Evolutionary conservation across 192 early-diverging fungal genomes (phyloP), one percentile per base, ranked within the genome.

Genomic region (Rhizoclosmatium globosum): DNA sequence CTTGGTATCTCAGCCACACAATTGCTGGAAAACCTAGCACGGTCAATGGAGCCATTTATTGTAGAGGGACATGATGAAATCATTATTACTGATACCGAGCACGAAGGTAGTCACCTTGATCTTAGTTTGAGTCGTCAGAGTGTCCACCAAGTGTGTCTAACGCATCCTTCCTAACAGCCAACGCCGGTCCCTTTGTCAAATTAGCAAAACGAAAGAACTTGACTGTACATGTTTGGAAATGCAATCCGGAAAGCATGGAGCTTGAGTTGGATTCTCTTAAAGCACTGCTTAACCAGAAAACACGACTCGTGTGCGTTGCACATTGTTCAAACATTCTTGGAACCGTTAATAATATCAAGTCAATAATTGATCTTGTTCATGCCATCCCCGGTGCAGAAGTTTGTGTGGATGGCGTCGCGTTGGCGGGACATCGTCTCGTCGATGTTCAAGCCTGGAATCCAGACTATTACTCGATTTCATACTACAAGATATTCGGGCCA

Each of bases 401-500:
- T 31, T 69, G 67, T 42, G 79, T 81, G 73, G 79, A 81, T 61
- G 79, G 79, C 17, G 79, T 81, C 47, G 79, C 79, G 47, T 78
- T 62, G 31, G 79, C 79, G 3, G 66, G 77, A 6, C 79, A 81
- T 47, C n/a, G 46, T 11, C 38, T 31, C 38, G 47, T 79, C 31
- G 80, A 81, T 59, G 80, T 81, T 2, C 13, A 69, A 39, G 80
- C 17, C 2, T 61, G 38, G 68, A 78, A 79, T 45, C 45, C 68
- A 19, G 80, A 81, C 50, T 81, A 70, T 60, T 81, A 81, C 64
- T 68, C 44, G 23, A 81, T 76, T 43, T 79, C 76, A 4, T 79
- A 70, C 60, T 81, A 81, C 80, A 81, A 81, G 50, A 59, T 81
- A 61, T 81, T 48, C 56, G 80, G 80, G 3, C 80, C 80, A 4